Base-by-base conservation (phyloP, 768 basidiomycete genomes). In the Boletus fagicola region DNA sequence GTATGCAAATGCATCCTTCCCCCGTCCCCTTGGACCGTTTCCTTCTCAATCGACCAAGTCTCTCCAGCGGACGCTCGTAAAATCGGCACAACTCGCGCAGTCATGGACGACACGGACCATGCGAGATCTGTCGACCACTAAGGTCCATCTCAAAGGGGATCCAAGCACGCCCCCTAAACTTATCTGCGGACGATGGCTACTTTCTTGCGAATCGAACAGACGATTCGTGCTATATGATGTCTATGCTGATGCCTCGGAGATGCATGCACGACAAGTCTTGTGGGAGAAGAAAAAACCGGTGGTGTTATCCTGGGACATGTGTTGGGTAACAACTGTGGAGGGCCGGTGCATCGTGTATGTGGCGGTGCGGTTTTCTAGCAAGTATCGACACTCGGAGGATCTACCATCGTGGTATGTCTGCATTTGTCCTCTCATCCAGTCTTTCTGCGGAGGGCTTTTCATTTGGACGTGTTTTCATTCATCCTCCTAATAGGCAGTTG, bases 111-210 rank as follows among this genome's bases (percentile, higher is more conserved):
- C 54, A 18, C 33, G 26, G 0, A 28, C 48, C 0, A 44, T 61
- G 22, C 39, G 50, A 12, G 42, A 13, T 0, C 0, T 40, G 13
- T 51, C 53, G 2, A 15, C 10, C 4, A 3, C 16, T 4, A 40
- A 1, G 5, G 35, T 61, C 51, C 1, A 20, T 20, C 4, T 22
- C n/a, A 7, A 43, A 5, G 20, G 13, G 2, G 4, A 18, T 4
- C 0, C 9, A 26, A 28, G 2, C 33, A 0, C 0, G 1, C 16
- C 5, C 12, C 18, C 7, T 36, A n/a, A 24, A 22, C 28, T 51
- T 5, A 24, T 61, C 46, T 42, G 11, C 9, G 60, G 60, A 33
- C 45, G 51, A 9, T 62, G 60, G 54, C 1, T 61, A 6, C 4
- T 57, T 15, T 5, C 4, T 3, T 51, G 20, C 16, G 45, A 51